These are phyloP conservation scores for Rhexocercosporidium sp. DNA, from an alignment of 2,329 filamentous ascomycete genomes.

Conservation along the genomic window DNA sequence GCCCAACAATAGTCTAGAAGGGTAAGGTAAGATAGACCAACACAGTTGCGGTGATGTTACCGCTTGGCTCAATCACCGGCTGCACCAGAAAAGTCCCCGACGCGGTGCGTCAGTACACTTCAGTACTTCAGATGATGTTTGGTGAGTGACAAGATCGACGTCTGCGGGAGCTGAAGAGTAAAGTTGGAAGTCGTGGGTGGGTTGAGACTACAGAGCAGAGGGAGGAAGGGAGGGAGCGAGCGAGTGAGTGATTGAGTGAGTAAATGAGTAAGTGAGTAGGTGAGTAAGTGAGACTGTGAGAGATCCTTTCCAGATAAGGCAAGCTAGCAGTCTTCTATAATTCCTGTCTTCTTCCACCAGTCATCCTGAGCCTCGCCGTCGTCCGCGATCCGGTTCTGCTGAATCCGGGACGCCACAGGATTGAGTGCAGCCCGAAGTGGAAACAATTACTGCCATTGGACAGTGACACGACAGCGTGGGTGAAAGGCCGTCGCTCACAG, in stretches of 20 bases:
- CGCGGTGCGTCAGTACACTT: neutral
- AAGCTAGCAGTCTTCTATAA: neutral
- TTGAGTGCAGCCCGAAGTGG: slow-evolving; percentile 7
- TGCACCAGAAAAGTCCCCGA: slow-evolving; percentile 8
- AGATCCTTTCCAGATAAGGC: neutral
- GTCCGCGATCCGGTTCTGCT: neutral
- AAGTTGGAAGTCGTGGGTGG: neutral
- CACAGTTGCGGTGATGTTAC: slow-evolving; percentile 4
- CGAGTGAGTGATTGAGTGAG: too few species aligned
- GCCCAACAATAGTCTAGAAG: neutral
- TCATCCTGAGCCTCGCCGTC: slow-evolving; percentile 12
- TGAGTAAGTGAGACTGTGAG: neutral
- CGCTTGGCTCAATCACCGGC: slow-evolving; percentile 10
- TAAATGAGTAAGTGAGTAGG: too few species aligned
- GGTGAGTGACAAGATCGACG: neutral
- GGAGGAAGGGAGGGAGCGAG: too few species aligned
- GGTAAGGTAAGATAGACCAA: neutral
- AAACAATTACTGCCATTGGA: slow-evolving; percentile 6
- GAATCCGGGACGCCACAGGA: slow-evolving; percentile 2
- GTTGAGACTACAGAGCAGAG: too few species aligned
- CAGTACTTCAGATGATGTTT: slow-evolving; percentile 1
- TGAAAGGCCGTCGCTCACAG: slow-evolving; percentile 4
- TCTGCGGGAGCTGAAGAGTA: neutral
- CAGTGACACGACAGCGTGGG: slow-evolving; percentile 12
- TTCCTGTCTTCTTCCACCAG: neutral